Base-by-base conservation (phyloP, 1,284 basidiomycete genomes). In the Phellopilus nigrolimitatus region DNA sequence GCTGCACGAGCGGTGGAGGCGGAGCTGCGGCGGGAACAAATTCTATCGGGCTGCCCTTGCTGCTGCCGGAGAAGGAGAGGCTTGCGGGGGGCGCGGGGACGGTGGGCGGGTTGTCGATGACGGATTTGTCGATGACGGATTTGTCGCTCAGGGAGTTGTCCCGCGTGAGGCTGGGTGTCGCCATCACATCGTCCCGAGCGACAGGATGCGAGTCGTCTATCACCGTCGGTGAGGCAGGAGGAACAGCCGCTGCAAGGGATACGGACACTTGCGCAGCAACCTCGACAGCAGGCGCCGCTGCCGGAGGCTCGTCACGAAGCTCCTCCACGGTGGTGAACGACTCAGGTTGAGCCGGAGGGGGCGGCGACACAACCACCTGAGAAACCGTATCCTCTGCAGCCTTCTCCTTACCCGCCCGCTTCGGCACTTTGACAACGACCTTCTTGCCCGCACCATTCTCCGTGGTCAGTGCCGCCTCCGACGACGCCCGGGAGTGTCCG, bases 401-500 rank as follows among this genome's bases (percentile, higher is more conserved):
- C 52, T 65, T 64, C 54, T 60, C 67, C 60, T 70, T 72, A 17
- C 59, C 65, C 34, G 59, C 41, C 41, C 60, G 60, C 54, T 66
- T 71, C 9, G 83, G 83, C 37, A 85, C 63, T 34, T 76, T 77
- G 25, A 85, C 78, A 19, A 73, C 64, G 58, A 78, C 71, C n/a
- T 62, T 57, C 58, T 70, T 72, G 40, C 76, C 75, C n/a, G 66
- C 31, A 24, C 43, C 43, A 15, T 9, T 69, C 31, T 68, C 66
- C 30, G 57, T 34, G 30, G 57, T 21, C 9, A 47, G 27, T 22
- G 50, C 33, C 17, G 30, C 30, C 38, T 54, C 56, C 30, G 57
- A 56, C 36, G 47, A 21, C 12, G 51, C 50, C 31, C 56, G 58
- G 19, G 36, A 43, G 36, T 42, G 46, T 54, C 38, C 49, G 12